phyloP scores from a whole-genome alignment of 2,329 filamentous ascomycete genomes.

The Dothideomycetes sp. region DNA sequence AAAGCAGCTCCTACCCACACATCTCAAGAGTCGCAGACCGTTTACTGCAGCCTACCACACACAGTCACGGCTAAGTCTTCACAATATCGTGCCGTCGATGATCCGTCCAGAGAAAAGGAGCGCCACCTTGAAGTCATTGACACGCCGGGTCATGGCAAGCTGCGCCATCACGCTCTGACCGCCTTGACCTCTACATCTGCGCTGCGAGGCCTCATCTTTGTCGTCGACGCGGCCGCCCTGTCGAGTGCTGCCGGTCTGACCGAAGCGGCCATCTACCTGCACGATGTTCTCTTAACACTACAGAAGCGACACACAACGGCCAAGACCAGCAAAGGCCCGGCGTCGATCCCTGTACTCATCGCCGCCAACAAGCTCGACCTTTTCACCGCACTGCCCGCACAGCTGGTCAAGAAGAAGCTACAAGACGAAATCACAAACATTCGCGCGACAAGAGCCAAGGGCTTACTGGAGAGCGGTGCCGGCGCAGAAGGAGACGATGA shows the following conservation, averaged over 20 bases:
- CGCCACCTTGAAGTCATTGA: constrained; percentile 70
- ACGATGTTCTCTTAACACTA: constrained; percentile 74
- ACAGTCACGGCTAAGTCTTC: constrained; percentile 43
- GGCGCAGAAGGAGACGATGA: constrained; percentile 58
- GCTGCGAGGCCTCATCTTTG: constrained; percentile 67
- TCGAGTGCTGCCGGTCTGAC: constrained; percentile 42
- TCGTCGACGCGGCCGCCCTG: constrained; percentile 60
- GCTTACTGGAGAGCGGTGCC: constrained; percentile 71
- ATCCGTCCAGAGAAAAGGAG: constrained; percentile 46
- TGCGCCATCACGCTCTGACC: constrained; percentile 59
- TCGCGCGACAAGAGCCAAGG: constrained; percentile 64
- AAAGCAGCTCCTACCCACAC: constrained; percentile 46
- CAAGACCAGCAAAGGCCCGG: constrained; percentile 46
- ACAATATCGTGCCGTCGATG: constrained; percentile 54
- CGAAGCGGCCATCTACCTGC: constrained; percentile 71
- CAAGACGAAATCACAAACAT: constrained; percentile 76
- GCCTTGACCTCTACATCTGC: constrained; percentile 36
- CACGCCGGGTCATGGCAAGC: constrained; percentile 91
- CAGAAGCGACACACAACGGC: constrained; percentile 57
- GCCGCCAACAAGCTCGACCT: constrained; percentile 94
- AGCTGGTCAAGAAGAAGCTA: constrained; percentile 61
- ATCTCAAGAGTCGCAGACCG: constrained; percentile 48
- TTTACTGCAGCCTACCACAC: constrained; percentile 45
- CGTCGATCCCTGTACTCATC: constrained; percentile 62
- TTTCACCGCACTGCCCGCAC: constrained; percentile 78